phyloP scores from a whole-genome alignment of 1,284 basidiomycete species.

The Melanopsichium pennsylvanicum region DNA sequence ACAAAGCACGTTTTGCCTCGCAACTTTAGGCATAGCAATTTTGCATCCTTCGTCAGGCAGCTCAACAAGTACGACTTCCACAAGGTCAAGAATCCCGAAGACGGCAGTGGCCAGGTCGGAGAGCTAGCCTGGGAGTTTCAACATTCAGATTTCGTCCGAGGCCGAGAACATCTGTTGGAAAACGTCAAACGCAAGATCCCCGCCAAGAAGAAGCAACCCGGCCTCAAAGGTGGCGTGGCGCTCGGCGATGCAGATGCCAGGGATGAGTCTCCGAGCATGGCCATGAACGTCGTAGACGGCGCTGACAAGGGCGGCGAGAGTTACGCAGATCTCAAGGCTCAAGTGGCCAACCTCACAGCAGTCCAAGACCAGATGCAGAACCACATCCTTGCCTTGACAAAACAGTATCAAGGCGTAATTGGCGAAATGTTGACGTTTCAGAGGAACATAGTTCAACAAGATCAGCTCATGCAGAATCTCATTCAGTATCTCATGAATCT shows the following conservation, averaged over 20 bases:
- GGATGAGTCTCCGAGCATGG: conserved; percentile 44
- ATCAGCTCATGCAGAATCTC: conserved; percentile 81
- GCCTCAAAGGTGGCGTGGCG: conserved; percentile 25
- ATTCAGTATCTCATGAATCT: conserved; percentile 79
- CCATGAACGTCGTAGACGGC: conserved; percentile 13
- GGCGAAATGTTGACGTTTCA: conserved; percentile 84
- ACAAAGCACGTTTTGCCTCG: conserved; percentile 90
- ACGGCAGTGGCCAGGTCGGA: conserved; percentile 79
- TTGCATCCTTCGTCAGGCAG: conserved; percentile 75
- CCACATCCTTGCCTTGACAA: conserved; percentile 73
- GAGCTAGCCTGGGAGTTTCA: conserved; percentile 87
- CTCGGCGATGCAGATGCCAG: conserved; percentile 63
- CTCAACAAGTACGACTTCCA: conserved; percentile 99
- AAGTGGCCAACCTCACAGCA: conserved; percentile 49
- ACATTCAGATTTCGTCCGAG: conserved; percentile 80
- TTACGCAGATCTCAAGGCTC: conserved; percentile 52
- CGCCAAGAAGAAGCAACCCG: conserved; percentile 69
- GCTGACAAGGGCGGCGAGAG: conserved; percentile 44
- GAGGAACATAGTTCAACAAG: conserved; percentile 83
- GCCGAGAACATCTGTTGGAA: conserved; percentile 83
- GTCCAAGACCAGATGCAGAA: conserved; percentile 60
- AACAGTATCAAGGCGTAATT: conserved; percentile 79
- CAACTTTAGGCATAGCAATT: conserved; percentile 97
- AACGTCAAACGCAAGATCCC: conserved; percentile 72
- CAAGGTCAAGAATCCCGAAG: conserved; percentile 81